Evolutionary conservation across 345 rosid genomes (phyloP).

Genomic region (Clausena lansium): DNA sequence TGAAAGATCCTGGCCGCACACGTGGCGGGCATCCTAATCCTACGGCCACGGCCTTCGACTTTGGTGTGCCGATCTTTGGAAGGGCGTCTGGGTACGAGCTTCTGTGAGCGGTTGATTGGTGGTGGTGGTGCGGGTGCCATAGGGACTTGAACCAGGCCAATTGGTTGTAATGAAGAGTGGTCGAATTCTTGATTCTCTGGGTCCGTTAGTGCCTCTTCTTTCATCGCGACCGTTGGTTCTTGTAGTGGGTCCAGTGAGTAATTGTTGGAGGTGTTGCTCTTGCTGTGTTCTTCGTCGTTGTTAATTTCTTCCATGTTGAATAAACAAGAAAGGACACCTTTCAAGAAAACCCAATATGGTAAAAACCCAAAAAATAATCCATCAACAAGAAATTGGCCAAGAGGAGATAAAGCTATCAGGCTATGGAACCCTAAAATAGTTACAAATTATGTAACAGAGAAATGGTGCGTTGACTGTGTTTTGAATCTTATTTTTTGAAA

Average conservation of each 20-base stretch:
- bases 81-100: slow-evolving; percentile 33
- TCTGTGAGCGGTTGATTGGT: slow-evolving; percentile 8
- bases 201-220: slow-evolving; percentile 35
- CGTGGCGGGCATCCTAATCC: slow-evolving; percentile 68
- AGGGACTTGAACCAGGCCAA: slow-evolving; percentile 19
- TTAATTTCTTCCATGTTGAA: slow-evolving; percentile 23
- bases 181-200: slow-evolving; percentile 21
- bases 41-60: slow-evolving; percentile 86
- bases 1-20: slow-evolving; percentile 87
- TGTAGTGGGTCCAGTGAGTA: slow-evolving; percentile 32
- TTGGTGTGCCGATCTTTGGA: slow-evolving; percentile 80
- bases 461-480: slow-evolving; percentile 17
- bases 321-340: not conserved
- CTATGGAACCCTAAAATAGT: not conserved
- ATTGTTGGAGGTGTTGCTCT: slow-evolving; percentile 10
- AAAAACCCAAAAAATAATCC: no score
- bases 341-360: not conserved
- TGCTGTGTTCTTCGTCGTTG: slow-evolving; percentile 18
- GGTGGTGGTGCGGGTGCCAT: not conserved
- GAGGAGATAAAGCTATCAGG: not conserved
- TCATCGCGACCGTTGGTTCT: slow-evolving; percentile 26
- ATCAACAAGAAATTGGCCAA: not conserved
- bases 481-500: not conserved
- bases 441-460: not conserved
- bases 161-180: slow-evolving; percentile 19